phyloP scores from a whole-genome alignment of 345 rosid genomes.

The Salix caprea region DNA sequence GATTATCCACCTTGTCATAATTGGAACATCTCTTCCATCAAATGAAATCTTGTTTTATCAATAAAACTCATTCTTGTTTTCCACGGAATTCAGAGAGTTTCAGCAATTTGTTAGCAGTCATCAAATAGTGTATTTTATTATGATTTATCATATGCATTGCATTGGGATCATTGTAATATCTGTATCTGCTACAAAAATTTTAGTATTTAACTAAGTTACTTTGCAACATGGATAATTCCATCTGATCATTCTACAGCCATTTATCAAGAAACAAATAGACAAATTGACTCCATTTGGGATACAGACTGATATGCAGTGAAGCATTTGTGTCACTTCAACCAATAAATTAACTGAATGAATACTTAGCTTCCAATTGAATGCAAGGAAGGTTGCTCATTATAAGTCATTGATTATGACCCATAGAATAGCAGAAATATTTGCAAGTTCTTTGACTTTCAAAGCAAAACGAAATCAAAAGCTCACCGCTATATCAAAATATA shows the following conservation, averaged over 20 bases:
- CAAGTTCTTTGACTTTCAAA: background rate
- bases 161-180: background rate
- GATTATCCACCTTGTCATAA: no score
- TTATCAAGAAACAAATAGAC: background rate
- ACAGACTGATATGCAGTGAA: background rate
- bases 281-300: background rate
- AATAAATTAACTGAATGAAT: background rate
- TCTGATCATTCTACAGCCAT: background rate
- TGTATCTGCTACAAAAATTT: background rate
- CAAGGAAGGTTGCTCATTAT: background rate
- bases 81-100: background rate
- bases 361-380: background rate
- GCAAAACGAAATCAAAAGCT: slow-evolving; percentile 6
- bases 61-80: no score
- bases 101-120: background rate
- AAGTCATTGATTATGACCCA: background rate
- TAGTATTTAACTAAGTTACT: background rate
- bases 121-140: no score
- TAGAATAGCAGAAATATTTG: background rate
- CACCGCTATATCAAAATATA: slow-evolving; percentile 9
- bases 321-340: background rate
- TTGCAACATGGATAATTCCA: background rate
- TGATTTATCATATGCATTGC: background rate
- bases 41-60: no score
- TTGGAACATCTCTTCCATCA: no score